Evolutionary conservation across 371 early-diverging fungal species (phyloP).

Genomic region (Apophysomyces ossiformis): DNA sequence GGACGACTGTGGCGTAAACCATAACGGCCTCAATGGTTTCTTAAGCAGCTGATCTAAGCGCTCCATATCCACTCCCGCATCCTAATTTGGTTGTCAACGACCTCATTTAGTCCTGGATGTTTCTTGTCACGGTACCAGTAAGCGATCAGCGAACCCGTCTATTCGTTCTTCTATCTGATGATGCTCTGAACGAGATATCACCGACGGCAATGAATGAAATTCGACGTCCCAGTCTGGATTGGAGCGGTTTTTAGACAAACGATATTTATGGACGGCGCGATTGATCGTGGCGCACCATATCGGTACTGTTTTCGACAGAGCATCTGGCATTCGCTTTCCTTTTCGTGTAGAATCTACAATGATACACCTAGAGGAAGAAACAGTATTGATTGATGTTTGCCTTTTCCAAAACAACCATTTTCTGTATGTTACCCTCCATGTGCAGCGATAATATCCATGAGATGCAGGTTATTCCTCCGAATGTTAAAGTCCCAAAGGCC

Average conservation of each 20-base stretch:
- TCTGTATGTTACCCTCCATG: constrained; percentile 59
- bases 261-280: constrained; percentile 42
- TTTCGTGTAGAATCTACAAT: constrained; percentile 87
- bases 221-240: constrained; percentile 53
- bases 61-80: constrained; percentile 58
- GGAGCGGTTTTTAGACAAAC: background rate
- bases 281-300: constrained; percentile 88
- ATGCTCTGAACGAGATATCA: constrained; percentile 75
- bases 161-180: constrained; percentile 67
- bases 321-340: constrained; percentile 87
- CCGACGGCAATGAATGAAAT: constrained; percentile 69
- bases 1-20: constrained; percentile 74
- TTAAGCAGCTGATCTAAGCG: constrained; percentile 35
- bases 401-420: background rate
- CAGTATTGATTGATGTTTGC: background rate
- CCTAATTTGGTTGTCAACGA: constrained; percentile 17
- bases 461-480: constrained; percentile 76
- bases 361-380: constrained; percentile 55
- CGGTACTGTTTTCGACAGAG: constrained; percentile 84
- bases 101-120: background rate
- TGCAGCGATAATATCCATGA: constrained; percentile 60
- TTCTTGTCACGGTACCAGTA: constrained; percentile 42
- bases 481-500: constrained; percentile 79
- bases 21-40: constrained; percentile 82
- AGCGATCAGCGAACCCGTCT: constrained; percentile 59